A percentile compares a stretch with the other conserved stretches of the same genome.
phyloP scores from a whole-genome alignment of 345 rosid genomes.

The Lepidium aucheri region DNA sequence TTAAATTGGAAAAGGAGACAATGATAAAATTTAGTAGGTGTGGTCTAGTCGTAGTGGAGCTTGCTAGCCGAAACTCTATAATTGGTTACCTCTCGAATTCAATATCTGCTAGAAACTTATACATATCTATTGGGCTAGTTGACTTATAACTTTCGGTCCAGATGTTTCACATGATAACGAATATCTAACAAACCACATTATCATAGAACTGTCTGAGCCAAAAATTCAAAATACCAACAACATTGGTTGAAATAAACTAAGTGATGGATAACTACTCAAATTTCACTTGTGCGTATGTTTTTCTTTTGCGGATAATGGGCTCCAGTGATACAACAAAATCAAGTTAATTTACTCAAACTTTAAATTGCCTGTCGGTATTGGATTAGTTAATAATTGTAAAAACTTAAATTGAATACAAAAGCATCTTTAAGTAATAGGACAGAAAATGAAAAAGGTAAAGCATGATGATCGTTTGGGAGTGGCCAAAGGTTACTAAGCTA shows the following conservation, averaged over 20 bases:
- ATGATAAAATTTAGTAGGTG: no score
- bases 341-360: conserved; percentile 9
- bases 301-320: conserved; percentile 7
- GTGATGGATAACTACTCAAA: conserved; percentile 58
- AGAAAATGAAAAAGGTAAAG: conserved; percentile 17
- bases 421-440: conserved; percentile 30
- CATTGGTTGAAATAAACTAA: neutral
- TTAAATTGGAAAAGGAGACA: no score
- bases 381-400: conserved; percentile 16
- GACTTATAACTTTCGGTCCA: no score
- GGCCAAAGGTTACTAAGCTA: conserved; percentile 37
- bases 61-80: no score
- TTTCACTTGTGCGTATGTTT: conserved; percentile 5
- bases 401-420: conserved; percentile 2
- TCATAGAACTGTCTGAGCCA: no score
- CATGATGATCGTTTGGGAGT: conserved; percentile 36
- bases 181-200: no score
- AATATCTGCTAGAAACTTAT: no score
- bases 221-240: no score
- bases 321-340: conserved; percentile 23
- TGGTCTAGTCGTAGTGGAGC: no score
- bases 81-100: no score
- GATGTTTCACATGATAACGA: no score
- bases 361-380: conserved; percentile 23
- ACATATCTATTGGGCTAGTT: no score